Base-by-base conservation (phyloP, 371 early-diverging fungal genomes). In the Basidiobolus meristosporus region DNA sequence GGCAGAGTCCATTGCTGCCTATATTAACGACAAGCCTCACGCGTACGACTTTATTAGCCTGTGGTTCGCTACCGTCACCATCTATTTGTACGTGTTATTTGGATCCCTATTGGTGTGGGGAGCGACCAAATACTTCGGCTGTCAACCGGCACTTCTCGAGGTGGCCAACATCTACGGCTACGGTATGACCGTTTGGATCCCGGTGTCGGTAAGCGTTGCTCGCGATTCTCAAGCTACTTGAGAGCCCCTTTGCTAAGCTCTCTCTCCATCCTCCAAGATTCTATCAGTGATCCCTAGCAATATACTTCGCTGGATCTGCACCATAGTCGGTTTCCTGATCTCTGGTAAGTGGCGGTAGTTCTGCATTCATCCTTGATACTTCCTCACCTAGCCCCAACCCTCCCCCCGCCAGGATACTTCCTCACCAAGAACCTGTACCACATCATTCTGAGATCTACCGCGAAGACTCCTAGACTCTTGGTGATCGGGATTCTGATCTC, bases 81-180 rank as follows among this genome's bases (percentile, higher is more conserved):
- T 93, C 18, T 95, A 93, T 52, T 43, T 71, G 10, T 95, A 89
- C 44, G 68, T 77, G 2, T 61, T 74, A 40, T 54, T 65, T 3
- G 59, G 77, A n/a, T 82, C 91, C 10, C 47, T 70, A 1, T 38
- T 78, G 20, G 58, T 90, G 7, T 93, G 87, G 77, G 81, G 63
- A 1, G 57, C 84, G 0, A 73, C 80, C 29, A 81, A 77, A 45
- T 95, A 88, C 48, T 88, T 73, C 66, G 75, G 79, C 10, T 77
- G 78, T 51, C 69, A 69, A 30, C 79, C 82, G 15, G 68, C 68
- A 17, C 55, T 92, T 15, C 55, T 95, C 31, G 89, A 90, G 46
- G 70, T 85, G 39, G 39, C 86, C 19, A 70, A 77, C 48, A 62
- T 90, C 18, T 90, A 87, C 56, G 96, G 93, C n/a, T 95, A 95